Base-by-base conservation (phyloP, 73 alveolate genomes). In the Stentor coeruleus region DNA sequence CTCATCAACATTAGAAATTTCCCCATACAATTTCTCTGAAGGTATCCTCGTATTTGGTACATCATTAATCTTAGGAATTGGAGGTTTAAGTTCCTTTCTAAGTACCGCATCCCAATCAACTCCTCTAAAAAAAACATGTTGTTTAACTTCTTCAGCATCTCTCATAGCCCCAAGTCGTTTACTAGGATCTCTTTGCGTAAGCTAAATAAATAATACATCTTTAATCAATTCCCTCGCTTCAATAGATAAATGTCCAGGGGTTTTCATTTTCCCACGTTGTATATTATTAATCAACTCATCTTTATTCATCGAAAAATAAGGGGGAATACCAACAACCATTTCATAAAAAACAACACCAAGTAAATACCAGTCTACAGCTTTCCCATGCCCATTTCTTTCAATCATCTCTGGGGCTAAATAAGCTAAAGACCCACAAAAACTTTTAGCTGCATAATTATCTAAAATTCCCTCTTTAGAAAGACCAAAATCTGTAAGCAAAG, bases 401-500 rank as follows among this genome's bases (percentile, higher is more conserved):
- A 95, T 86, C 97, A 95, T 93, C 74, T 95, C 99, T 14, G 99
- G 99, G 33, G 99, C 97, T 49, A 95, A 85, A 79, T 95, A 95
- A 3, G 99, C 99, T 66, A 87, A 83, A 41, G 96, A 86, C 15
- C 99, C 99, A 91, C 99, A 97, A 84, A 96, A 97, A 76, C 98
- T 89, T 49, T 76, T 87, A 38, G 99, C 87, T 72, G 81, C 85
- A 74, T 87, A 86, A 28, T 74, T 86, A 37, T 91, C 96, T 39
- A 88, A 89, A n/a, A 94, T 94, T 11, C 98, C 98, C 87, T 97
- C 99, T 81, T 97, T 89, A 3, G 99, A 91, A 35, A 97, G 96
- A 20, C 99, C 99, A 86, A 97, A 97, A 84, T 97, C 99, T 4
- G 99, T 96, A 36, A 97, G 90, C 85, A 85, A 84, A 11, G 97